These are phyloP conservation scores for Albifimbria verrucaria DNA, from an alignment of 2,329 filamentous ascomycete genomes.

Conservation along the genomic window DNA sequence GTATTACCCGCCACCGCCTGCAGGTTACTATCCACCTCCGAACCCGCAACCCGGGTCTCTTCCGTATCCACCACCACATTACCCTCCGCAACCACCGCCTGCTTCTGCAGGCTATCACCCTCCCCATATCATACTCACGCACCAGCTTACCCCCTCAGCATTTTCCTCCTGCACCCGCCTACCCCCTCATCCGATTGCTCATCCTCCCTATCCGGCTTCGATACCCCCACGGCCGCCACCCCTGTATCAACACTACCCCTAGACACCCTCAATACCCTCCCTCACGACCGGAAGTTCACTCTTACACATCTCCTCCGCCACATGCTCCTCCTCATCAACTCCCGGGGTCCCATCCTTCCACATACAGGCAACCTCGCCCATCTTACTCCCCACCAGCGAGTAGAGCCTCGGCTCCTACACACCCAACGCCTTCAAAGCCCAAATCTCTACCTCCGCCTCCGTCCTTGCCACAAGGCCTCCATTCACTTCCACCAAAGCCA, in stretches of 20 bases:
- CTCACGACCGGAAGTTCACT: background rate
- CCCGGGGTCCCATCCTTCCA: background rate
- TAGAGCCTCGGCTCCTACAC: background rate
- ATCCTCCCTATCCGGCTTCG: background rate
- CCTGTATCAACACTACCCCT: background rate
- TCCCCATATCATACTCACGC: constrained; percentile 13
- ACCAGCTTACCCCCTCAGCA: constrained; percentile 11
- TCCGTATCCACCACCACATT: constrained; percentile 18
- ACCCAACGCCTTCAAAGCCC: background rate
- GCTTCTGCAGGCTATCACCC: constrained; percentile 19
- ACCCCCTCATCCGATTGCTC: background rate
- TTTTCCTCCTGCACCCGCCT: constrained; percentile 6
- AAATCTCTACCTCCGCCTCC: background rate
- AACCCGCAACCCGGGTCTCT: constrained; percentile 20
- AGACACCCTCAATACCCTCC: background rate
- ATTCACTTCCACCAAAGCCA: constrained; percentile 24
- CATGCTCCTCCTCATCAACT: background rate
- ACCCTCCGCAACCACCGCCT: constrained; percentile 12
- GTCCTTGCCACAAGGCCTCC: constrained; percentile 3
- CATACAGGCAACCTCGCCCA: no score
- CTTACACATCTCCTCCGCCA: background rate
- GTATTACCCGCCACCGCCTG: constrained; percentile 19
- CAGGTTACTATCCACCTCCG: constrained; percentile 19
- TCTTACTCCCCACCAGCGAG: background rate
- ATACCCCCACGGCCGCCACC: background rate